Base-by-base conservation (phyloP, 805 yeast genomes). In the Candida jianshihensis region DNA sequence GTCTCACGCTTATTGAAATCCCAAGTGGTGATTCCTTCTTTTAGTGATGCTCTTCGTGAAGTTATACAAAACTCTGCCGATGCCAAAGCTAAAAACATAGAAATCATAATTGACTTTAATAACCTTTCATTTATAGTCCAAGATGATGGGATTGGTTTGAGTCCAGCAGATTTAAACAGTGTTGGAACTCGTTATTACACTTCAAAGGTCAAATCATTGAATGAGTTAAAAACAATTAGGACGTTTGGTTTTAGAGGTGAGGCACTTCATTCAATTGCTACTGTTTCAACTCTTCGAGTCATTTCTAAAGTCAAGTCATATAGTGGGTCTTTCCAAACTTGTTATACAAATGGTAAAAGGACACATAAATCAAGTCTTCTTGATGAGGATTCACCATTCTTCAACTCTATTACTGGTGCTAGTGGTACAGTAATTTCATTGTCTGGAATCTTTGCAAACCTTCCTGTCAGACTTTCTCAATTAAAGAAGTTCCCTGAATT, bases 121-220 rank as follows among this genome's bases (percentile, higher is more conserved):
- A 46, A 59, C 1, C 44, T 70, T 6, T 49, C 60, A 17, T 47
- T 68, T 11, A 43, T 46, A 5, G 78, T 85, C 1, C 41, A 42
- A 1, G 97, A 89, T 55, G 65, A 89, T 54, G 97, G 97, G 0
- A 19, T 16, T 3, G 97, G 97, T 0, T 73, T 89, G 3, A 38
- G 44, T 5, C 64, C 67, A 0, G 62, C 48, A 0, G 79, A 78
- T 31, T 48, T 83, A 33, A 57, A 47, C 1, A 27, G 45, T 2
- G 49, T 82, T 1, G 87, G 82, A 0, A 33, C 43, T 12, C 57
- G 67, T 15, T 63, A 73, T 48, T 60, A 59, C 38, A 81, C 90
- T 0, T 78, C 89, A 0, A 84, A 81, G 46, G 30, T 73, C 3
- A 22, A 33, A 1, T 33, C 40, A 1, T 46, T 68, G 21, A 57